Percentiles rank a stretch among this genome's conserved stretches.
Conservation (phyloP, 2,329 filamentous ascomycete genomes). For the Pseudocercospora fuligena region DNA sequence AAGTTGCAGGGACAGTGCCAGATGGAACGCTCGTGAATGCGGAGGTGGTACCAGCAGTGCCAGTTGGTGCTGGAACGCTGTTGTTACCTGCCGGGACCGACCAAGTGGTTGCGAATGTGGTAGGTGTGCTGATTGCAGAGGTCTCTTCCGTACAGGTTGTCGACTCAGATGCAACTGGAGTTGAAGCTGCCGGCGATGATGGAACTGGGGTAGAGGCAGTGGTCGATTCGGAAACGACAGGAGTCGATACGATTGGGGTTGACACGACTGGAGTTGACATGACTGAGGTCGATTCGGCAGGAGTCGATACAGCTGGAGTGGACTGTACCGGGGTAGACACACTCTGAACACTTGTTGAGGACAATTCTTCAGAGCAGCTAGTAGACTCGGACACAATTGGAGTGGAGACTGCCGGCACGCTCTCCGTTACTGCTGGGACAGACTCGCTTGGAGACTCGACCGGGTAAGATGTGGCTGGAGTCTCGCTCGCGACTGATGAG, state of each 20-base stretch:
- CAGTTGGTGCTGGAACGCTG: conserved; percentile 9
- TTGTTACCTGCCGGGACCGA: conserved; percentile 3
- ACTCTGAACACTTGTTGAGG: not conserved
- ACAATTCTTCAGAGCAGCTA: not conserved
- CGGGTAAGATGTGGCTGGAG: not conserved
- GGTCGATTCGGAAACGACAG: too few relatives aligned
- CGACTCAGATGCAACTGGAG: not conserved
- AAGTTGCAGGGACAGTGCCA: conserved; percentile 17
- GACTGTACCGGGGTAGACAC: not conserved
- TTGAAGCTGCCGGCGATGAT: not conserved
- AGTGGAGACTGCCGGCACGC: not conserved
- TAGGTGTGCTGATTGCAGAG: not conserved
- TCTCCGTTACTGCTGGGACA: not conserved
- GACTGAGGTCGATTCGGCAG: too few relatives aligned
- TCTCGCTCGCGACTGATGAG: not conserved
- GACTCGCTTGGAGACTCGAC: not conserved
- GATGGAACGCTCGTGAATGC: conserved; percentile 9
- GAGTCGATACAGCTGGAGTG: too few relatives aligned
- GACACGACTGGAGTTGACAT: too few relatives aligned
- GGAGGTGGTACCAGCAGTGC: conserved; percentile 4
- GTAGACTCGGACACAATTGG: conserved; percentile 6
- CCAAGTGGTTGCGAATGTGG: not conserved
- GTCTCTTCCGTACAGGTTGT: conserved; percentile 3
- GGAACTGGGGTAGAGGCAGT: not conserved
- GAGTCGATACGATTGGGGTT: too few relatives aligned